Evolutionary conservation across 805 yeast species (phyloP).

Genomic region (Saccharomycopsis sp.): DNA sequence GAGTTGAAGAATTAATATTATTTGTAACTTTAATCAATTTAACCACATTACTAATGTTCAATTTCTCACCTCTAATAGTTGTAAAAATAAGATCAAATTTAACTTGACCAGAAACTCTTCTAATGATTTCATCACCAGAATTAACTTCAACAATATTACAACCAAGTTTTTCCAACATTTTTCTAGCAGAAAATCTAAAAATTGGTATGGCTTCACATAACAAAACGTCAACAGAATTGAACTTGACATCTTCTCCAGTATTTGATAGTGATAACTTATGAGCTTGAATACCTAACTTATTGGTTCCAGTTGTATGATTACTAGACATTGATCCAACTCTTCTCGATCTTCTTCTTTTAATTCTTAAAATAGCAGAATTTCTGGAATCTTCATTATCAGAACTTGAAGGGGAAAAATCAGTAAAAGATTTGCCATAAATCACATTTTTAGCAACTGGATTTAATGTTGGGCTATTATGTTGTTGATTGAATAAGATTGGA

Average conservation of each 20-base stretch:
- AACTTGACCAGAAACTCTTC: conserved; percentile 73
- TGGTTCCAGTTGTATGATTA: background rate
- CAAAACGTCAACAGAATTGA: conserved; percentile 49
- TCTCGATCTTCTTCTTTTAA: conserved; percentile 45
- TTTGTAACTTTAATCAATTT: conserved; percentile 66
- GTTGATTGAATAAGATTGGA: background rate
- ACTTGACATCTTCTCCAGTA: conserved; percentile 1
- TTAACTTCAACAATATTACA: conserved; percentile 72
- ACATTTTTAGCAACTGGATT: background rate
- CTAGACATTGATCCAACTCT: conserved; percentile 11
- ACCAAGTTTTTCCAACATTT: conserved; percentile 55
- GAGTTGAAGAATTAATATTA: conserved; percentile 68
- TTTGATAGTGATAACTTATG: background rate
- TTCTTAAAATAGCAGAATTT: conserved; percentile 39
- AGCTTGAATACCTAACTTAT: background rate
- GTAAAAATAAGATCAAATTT: conserved; percentile 78
- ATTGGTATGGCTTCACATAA: conserved; percentile 85
- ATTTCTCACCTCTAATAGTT: conserved; percentile 55
- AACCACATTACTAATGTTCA: conserved; percentile 67
- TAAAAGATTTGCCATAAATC: conserved; percentile 13
- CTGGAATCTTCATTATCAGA: conserved; percentile 58
- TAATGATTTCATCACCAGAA: conserved; percentile 73
- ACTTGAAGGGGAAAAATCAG: conserved; percentile 36
- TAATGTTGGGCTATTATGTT: conserved; percentile 1
- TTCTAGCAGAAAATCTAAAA: conserved; percentile 56